These are phyloP conservation scores for Hibiscus tridactylites DNA, from an alignment of 345 rosid species.

Conservation along the genomic window DNA sequence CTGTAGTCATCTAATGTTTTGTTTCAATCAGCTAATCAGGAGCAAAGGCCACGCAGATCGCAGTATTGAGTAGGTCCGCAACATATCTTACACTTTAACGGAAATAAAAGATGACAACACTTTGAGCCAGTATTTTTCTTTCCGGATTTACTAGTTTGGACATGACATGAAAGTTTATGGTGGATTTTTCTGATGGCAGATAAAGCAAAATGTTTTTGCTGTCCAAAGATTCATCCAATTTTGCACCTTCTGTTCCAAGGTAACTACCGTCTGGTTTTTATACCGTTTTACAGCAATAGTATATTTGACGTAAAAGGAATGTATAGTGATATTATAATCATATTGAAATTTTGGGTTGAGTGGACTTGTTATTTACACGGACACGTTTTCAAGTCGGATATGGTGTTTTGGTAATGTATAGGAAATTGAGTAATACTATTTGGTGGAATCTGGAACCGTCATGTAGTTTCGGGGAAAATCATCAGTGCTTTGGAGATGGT, in stretches of 20 bases:
- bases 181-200: conserved; percentile 20
- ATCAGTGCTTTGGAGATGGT: too few relatives aligned
- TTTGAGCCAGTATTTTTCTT: neutral
- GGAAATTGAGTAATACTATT: too few relatives aligned
- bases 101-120: neutral
- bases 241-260: conserved; percentile 26
- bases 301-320: conserved; percentile 7
- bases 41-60: conserved; percentile 25
- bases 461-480: too few relatives aligned
- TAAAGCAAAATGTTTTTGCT: conserved; percentile 14
- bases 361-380: neutral
- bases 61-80: conserved; percentile 30
- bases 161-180: conserved; percentile 9
- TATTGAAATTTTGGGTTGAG: neutral
- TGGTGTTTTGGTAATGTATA: neutral
- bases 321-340: neutral
- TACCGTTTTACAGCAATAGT: neutral
- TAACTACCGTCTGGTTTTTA: conserved; percentile 17
- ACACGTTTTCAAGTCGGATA: neutral
- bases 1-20: conserved; percentile 16
- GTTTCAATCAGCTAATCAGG: conserved; percentile 45
- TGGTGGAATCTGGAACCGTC: too few relatives aligned
- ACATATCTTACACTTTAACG: conserved; percentile 7
- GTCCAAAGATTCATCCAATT: conserved; percentile 14
- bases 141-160: conserved; percentile 6